Percentiles rank a stretch among this genome's conserved stretches.
phyloP scores from a whole-genome alignment of 768 basidiomycete species.

The Boletus reticulatus region DNA sequence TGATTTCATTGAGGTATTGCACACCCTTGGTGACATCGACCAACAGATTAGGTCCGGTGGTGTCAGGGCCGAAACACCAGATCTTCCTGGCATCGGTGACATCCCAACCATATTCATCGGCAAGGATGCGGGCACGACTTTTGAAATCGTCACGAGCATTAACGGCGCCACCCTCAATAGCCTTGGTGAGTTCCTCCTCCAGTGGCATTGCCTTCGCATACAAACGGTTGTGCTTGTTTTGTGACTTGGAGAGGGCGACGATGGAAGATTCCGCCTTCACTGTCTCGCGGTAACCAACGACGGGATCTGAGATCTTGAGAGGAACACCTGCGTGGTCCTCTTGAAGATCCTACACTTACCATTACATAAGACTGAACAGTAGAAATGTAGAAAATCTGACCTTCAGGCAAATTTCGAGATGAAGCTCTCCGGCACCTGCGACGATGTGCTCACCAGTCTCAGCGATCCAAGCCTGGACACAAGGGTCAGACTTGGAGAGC shows the following conservation, averaged over 20 bases:
- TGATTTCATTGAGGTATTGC: slow-evolving; percentile 99
- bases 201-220: slow-evolving; percentile 92
- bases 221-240: slow-evolving; percentile 99
- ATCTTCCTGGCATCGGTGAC: slow-evolving; percentile 99
- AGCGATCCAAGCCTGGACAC: slow-evolving; percentile 91
- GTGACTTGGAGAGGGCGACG: slow-evolving; percentile 96
- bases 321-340: slow-evolving; percentile 99
- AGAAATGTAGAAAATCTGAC: slow-evolving; percentile 34
- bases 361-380: background rate
- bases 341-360: slow-evolving; percentile 79
- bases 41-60: slow-evolving; percentile 93
- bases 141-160: slow-evolving; percentile 97
- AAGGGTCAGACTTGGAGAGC: slow-evolving; percentile 99
- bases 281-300: slow-evolving; percentile 97
- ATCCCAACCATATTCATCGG: slow-evolving; percentile 97
- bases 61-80: slow-evolving; percentile 99
- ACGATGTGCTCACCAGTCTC: slow-evolving; percentile 98
- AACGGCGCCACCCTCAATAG: slow-evolving; percentile 86
- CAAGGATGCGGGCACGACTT: slow-evolving; percentile 89
- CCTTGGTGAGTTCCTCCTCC: slow-evolving; percentile 90
- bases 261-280: slow-evolving; percentile 95
- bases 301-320: slow-evolving; percentile 96
- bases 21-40: slow-evolving; percentile 99
- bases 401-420: slow-evolving; percentile 99
- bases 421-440: slow-evolving; percentile 98